Evolutionary conservation across 2,329 filamentous ascomycete genomes (phyloP).

Genomic region (Fusarium citri): DNA sequence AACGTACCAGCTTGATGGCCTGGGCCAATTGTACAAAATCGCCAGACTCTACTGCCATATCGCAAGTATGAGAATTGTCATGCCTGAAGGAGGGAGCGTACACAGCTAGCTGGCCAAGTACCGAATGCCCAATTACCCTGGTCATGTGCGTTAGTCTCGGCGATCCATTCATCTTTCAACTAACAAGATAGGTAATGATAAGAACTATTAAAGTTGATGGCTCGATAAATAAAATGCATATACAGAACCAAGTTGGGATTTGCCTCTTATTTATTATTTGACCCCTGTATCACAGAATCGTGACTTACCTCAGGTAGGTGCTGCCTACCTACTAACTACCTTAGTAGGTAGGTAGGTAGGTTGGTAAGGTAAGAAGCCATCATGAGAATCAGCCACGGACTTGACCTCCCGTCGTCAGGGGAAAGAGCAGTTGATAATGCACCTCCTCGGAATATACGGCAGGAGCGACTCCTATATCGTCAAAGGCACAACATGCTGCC

Average conservation of each 20-base stretch:
- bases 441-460: conserved; percentile 10
- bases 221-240: background rate
- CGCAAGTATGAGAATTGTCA: conserved; percentile 4
- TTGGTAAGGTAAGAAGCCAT: background rate
- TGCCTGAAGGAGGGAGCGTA: conserved; percentile 6
- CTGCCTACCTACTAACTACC: background rate
- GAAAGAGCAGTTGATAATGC: conserved; percentile 12
- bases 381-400: conserved; percentile 2
- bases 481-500: background rate
- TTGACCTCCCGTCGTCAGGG: conserved; percentile 13
- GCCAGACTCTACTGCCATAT: conserved; percentile 32
- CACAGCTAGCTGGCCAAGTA: conserved; percentile 15
- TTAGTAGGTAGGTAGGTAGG: too few relatives aligned
- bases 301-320: background rate
- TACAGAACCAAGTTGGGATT: background rate
- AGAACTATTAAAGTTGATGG: background rate
- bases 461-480: conserved; percentile 8
- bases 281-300: background rate
- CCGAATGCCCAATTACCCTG: conserved; percentile 14
- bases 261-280: background rate
- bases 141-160: conserved; percentile 26
- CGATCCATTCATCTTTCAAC: conserved; percentile 10
- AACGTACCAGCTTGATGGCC: conserved; percentile 40
- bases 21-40: conserved; percentile 31
- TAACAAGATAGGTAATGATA: background rate